Base-by-base conservation (phyloP, 1,284 basidiomycete genomes). In the Heterobasidion occidentale region DNA sequence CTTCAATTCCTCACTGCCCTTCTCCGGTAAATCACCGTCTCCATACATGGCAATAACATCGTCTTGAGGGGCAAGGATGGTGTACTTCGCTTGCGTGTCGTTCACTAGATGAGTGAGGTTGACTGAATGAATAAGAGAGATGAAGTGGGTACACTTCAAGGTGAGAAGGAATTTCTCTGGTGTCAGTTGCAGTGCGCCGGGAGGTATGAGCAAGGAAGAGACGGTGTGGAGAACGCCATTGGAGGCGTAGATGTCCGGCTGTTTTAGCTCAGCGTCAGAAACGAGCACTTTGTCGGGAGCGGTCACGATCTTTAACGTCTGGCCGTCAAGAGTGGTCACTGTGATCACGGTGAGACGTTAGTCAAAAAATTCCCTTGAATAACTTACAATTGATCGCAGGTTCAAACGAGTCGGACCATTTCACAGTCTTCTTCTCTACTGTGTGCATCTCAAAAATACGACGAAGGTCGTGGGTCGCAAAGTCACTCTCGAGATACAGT, bases 181-280 rank as follows among this genome's bases (percentile, higher is more conserved):
- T 1, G 92, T 96, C 48, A 96, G 74, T 61, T 83, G 78, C 49
- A 99, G 81, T 36, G 88, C 78, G 8, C 82, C 84, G 0, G 81
- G 78, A 1, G 94, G 91, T 12, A 97, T 70, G 12, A 99, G 81
- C 20, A 99, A 79, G 12, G 83, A 80, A 9, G 90, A 90, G 46
- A 99, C 80, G 48, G 94, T 81, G 70, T 99, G 97, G 19, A 98
- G 70, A 46, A 98, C 97, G 51, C 94, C 94, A 63, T 98, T 98
- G n/a, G 90, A 87, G 2, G 92, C 92, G 63, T 94, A 92, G 48
- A 95, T 84, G 67, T 98, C 94, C 5, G 84, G 80, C 15, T 84
- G 75, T 8, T 84, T 66, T 34, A 94, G 74, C 20, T 77, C 71
- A 1, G 90, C 85, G 33, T 77, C 77, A 50, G 88, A 89, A 45